Base-by-base conservation (phyloP, 2,329 filamentous ascomycete species). In the Fusarium protoensiforme region DNA sequence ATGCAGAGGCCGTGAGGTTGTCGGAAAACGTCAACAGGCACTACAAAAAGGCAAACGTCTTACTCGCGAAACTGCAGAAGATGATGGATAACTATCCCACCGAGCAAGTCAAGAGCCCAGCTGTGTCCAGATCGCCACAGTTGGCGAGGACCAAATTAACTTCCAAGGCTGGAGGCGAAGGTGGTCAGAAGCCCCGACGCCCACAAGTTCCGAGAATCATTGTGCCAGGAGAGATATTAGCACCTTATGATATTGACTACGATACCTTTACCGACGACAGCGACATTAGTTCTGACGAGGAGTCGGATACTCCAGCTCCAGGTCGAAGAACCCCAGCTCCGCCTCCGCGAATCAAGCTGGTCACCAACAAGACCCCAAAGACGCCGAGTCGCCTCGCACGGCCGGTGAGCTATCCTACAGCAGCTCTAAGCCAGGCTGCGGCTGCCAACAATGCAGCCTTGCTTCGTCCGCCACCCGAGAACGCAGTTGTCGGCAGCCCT, bases 171-270 rank as follows among this genome's bases (percentile, higher is more conserved):
- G 82, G 83, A 31, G 83, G 83, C 35, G 83, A 83, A 58, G 84
- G 84, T 38, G 85, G 83, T 7, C 84, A 87, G 61, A 88, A 83
- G 75, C 80, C 84, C 35, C 85, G 83, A 35, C 83, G 85, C 20
- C 86, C 82, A 16, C 81, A 81, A 36, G 85, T 87, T 6, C 89
- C 90, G 7, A 85, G 88, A 46, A 91, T 92, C 53, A 92, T 90
- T 2, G 89, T 92, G 13, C 90, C 90, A 2, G 90, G 90, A 51
- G 90, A 92, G 78, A 90, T 92, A 10, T 83, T 92, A 54, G 90
- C 90, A 2, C 90, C 90, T 0, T 92, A 91, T 75, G 90, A 92
- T 64, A 81, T 92, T 27, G 89, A 91, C 67, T 91, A 90, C 78
- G 89, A 91, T 60, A 84, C 86, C 1, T 89, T 87, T 67, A 88